Evolutionary conservation across 2,329 filamentous ascomycete species (phyloP).

Genomic region (Scedosporium apiospermum): DNA sequence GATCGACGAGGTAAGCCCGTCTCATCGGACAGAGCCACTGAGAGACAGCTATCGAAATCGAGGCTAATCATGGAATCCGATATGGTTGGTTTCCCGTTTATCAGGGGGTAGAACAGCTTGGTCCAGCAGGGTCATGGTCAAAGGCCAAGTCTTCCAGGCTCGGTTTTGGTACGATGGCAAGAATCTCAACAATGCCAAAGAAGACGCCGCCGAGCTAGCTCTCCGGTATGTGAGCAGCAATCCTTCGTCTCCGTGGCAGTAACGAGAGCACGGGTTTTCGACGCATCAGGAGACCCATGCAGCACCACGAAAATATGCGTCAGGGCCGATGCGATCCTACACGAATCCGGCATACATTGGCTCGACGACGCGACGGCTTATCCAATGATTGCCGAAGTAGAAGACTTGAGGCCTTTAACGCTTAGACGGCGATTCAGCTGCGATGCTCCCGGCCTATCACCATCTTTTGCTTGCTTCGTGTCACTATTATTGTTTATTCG

Average conservation of each 20-base stretch:
- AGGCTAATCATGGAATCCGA: background rate
- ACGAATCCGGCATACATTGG: background rate
- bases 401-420: background rate
- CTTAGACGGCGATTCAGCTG: background rate
- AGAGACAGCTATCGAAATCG: background rate
- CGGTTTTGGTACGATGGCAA: slow-evolving; percentile 89
- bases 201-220: slow-evolving; percentile 84
- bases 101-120: slow-evolving; percentile 82
- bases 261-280: background rate
- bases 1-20: slow-evolving; percentile 57
- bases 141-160: slow-evolving; percentile 55
- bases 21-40: background rate
- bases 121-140: slow-evolving; percentile 72
- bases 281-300: background rate
- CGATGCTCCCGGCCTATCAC: background rate
- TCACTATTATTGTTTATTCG: background rate
- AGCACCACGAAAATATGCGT: background rate
- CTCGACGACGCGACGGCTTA: background rate
- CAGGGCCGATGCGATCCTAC: background rate
- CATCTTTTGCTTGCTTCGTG: background rate
- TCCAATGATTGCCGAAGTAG: background rate
- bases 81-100: background rate
- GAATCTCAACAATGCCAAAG: slow-evolving; percentile 77
- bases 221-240: slow-evolving; percentile 33
- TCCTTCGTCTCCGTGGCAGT: slow-evolving; percentile 1